Evolutionary conservation across 352 stramenopile species (phyloP).

Genomic region (Phytopythium mirpurense): DNA sequence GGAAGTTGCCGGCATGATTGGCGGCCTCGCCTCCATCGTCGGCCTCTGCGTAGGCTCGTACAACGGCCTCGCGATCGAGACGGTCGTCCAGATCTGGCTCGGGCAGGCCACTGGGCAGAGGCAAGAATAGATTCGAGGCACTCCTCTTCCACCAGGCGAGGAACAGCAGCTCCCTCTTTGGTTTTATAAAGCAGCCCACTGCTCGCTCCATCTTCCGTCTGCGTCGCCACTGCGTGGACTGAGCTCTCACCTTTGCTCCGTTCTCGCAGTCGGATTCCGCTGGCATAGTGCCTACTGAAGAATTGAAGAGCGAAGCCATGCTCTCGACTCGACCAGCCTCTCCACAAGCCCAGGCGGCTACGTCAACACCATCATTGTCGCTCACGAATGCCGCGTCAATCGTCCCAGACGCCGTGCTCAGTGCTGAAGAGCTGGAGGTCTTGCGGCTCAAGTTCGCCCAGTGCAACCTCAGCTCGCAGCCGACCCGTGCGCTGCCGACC

Average conservation of each 20-base stretch:
- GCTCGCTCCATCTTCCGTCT: background rate
- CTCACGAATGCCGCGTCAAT: slow-evolving; percentile 24
- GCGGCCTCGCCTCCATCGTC: slow-evolving; percentile 60
- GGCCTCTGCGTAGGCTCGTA: slow-evolving; percentile 73
- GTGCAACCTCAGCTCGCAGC: slow-evolving; percentile 34
- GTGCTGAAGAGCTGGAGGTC: slow-evolving; percentile 40
- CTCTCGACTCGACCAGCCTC: background rate
- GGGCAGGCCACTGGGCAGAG: background rate
- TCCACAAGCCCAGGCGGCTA: background rate
- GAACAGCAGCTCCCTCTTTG: background rate
- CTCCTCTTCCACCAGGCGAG: background rate
- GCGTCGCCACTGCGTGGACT: no score
- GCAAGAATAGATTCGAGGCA: background rate
- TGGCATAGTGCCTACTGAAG: no score
- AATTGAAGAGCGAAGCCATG: no score
- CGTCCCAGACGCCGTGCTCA: slow-evolving; percentile 31
- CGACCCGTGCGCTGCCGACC: slow-evolving; percentile 23
- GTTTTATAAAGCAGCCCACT: background rate
- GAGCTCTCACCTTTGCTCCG: background rate
- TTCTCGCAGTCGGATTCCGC: no score
- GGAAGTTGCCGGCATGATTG: slow-evolving; percentile 73
- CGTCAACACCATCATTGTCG: background rate
- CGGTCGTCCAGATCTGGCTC: slow-evolving; percentile 45
- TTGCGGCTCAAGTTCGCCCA: slow-evolving; percentile 44
- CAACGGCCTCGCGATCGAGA: slow-evolving; percentile 67